Conservation (phyloP, 2,329 filamentous ascomycete species). For the Apiospora arundinis region DNA sequence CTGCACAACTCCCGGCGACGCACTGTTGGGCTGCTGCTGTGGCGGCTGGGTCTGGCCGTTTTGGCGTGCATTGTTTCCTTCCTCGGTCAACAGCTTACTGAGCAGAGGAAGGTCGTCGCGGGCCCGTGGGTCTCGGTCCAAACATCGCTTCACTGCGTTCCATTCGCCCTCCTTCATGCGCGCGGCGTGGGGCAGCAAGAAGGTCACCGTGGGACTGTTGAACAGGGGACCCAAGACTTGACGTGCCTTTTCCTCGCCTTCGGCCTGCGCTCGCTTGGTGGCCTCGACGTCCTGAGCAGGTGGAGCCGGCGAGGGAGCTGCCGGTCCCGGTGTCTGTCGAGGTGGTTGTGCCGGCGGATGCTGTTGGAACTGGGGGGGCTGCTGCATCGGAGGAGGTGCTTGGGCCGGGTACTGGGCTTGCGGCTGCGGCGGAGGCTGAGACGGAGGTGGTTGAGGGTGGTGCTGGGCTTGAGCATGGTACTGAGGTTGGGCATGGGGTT, state of each 20-base stretch:
- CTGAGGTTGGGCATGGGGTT: neutral
- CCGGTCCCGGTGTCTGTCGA: conserved; percentile 28
- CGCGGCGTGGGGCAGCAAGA: conserved; percentile 72
- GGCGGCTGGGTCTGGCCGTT: conserved; percentile 26
- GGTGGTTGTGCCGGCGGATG: conserved; percentile 33
- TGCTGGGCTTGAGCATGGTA: neutral
- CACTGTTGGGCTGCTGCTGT: conserved; percentile 29
- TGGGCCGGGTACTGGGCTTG: conserved; percentile 41
- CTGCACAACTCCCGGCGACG: conserved; percentile 38
- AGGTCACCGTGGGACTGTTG: conserved; percentile 68
- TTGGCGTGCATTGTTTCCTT: conserved; percentile 44
- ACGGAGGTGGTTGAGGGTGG: neutral
- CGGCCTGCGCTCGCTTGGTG: conserved; percentile 50
- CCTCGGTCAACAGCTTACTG: conserved; percentile 60
- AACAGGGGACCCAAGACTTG: conserved; percentile 70
- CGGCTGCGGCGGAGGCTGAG: conserved; percentile 24
- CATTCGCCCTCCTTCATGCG: conserved; percentile 76
- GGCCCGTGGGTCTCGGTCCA: conserved; percentile 69
- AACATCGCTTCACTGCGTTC: conserved; percentile 72
- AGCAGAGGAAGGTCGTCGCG: conserved; percentile 66
- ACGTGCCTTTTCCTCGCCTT: conserved; percentile 63
- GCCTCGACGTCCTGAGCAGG: conserved; percentile 39
- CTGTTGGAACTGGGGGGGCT: conserved; percentile 30
- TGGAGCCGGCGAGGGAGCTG: neutral
- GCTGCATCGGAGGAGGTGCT: conserved; percentile 24